Base-by-base conservation (phyloP, 2,329 filamentous ascomycete species). In the Blumeriella jaapii region DNA sequence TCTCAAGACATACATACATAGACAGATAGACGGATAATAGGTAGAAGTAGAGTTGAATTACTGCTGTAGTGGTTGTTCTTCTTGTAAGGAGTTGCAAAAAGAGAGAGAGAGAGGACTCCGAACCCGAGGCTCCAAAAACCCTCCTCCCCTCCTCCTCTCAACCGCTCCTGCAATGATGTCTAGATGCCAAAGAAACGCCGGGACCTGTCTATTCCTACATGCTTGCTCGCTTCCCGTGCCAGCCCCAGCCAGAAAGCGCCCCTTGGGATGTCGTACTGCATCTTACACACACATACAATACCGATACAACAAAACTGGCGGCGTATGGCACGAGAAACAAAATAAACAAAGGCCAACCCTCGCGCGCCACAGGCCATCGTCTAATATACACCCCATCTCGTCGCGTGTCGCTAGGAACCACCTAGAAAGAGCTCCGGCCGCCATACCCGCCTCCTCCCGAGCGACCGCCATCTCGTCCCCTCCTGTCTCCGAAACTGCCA, bases 131-230 rank as follows among this genome's bases (percentile, higher is more conserved):
- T 27, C 4, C 11, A 23, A 11, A 11, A 14, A 24, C 5, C 20
- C 17, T 23, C 13, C 14, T 16, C 5, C 24, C 6, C 9, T 18
- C 15, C 8, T 36, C 34, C 34, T 31, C 35, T 34, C 39, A 40
- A 35, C 44, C 40, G 42, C 36, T 38, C 44, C 43, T 42, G 39
- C 42, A 45, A 42, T 46, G 37, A 40, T 42, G 25, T 38, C 31
- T 39, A 39, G 38, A 38, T 24, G 34, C 36, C 17, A 31, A 31
- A 15, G 19, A 19, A 42, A 44, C 41, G 37, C 41, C 44, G 25
- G 30, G 15, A 42, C 38, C n/a, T n/a, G n/a, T n/a, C n/a, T 45
- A 42, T 36, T 43, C 38, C 27, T 47, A 41, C 26, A 37, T 26
- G 18, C 16, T 30, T n/a, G n/a, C n/a, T n/a, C 16, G 13, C 18